Conservation (phyloP, 441 rosid species). For the Capsella rubella region DNA sequence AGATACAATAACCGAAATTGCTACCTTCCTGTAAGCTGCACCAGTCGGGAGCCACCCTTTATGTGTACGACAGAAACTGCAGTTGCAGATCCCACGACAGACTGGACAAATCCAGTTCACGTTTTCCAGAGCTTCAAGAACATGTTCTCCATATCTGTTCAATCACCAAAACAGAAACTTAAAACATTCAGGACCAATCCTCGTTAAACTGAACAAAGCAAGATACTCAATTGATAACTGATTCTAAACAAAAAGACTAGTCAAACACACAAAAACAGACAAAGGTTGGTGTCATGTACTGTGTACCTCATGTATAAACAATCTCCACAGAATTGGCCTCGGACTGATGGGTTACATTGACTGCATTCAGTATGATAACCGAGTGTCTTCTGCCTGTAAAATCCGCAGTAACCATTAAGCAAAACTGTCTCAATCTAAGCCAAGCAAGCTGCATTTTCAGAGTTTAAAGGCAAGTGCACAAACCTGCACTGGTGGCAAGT, state of each 20-base stretch:
- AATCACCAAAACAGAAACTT: conserved; percentile 4
- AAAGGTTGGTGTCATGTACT: not conserved
- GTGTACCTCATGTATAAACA: conserved; percentile 82
- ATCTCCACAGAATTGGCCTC: conserved; percentile 97
- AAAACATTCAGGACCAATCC: conserved; percentile 20
- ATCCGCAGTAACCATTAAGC: conserved; percentile 1
- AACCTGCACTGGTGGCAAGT: conserved; percentile 98
- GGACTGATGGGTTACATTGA: conserved; percentile 60
- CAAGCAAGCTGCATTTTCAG: not conserved
- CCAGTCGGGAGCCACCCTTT: conserved; percentile 95
- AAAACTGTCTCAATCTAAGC: not conserved
- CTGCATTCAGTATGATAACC: conserved; percentile 80
- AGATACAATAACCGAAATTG: not conserved
- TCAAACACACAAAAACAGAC: conserved; percentile 15
- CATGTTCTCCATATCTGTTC: conserved; percentile 90
- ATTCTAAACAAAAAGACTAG: not conserved
- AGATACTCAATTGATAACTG: not conserved
- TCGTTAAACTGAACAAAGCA: not conserved
- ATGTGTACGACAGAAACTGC: conserved; percentile 82
- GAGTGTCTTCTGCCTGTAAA: conserved; percentile 90
- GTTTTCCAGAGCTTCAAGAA: conserved; percentile 82
- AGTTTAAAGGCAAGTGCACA: not conserved
- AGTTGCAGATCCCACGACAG: conserved; percentile 94
- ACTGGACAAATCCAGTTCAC: conserved; percentile 84
- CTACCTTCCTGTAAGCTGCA: conserved; percentile 70